Evolutionary conservation across 257 asterid genomes (phyloP), one percentile per base, ranked within the genome.

Genomic region (Solanum sejunctum): DNA sequence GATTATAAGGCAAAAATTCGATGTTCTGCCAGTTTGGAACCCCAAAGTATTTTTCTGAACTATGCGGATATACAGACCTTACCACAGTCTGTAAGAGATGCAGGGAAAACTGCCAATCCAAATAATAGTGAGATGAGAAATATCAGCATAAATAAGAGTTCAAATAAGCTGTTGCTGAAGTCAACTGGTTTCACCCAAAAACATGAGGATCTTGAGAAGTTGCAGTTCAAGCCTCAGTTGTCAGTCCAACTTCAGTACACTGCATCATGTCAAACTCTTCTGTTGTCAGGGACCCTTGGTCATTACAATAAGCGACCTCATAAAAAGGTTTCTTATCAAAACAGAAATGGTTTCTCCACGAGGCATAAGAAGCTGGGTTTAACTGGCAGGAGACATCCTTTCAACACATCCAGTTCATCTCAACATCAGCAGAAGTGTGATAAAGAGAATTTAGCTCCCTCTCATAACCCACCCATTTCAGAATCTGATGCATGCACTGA

Each of bases 391-490:
- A 86, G 41, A 82, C 85, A 85, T 54, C 41, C 89, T 56, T 43
- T 75, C 23, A 84, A 88, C 57, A 67, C 84, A 84, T 57, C 73
- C 28, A 67, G 80, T 49, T 51, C 84, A 28, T 78, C 88, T 84
- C 89, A 84, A 51, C 20, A 80, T 72, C 86, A 36, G 45, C 75
- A 66, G 80, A 79, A 63, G 60, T 87, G 87, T 82, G 87, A 89
- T 61, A 90, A 90, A 80, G 97, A 92, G 89, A 91, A 94, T 66
- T 54, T 78, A 75, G 75, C 84, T 63, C 91, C 91, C 75, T 64
- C n/a, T 32, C 86, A 55, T 43, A 13, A 84, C 39, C 47, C 82
- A 69, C 63, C 39, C 13, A 72, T 79, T 83, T 82, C 75, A 56
- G 81, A 85, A 87, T 81, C 64, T 64, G 82, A 85, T 45, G 69